These are phyloP conservation scores for Mrakia frigida DNA, from an alignment of 768 basidiomycete species.

Conservation along the genomic window DNA sequence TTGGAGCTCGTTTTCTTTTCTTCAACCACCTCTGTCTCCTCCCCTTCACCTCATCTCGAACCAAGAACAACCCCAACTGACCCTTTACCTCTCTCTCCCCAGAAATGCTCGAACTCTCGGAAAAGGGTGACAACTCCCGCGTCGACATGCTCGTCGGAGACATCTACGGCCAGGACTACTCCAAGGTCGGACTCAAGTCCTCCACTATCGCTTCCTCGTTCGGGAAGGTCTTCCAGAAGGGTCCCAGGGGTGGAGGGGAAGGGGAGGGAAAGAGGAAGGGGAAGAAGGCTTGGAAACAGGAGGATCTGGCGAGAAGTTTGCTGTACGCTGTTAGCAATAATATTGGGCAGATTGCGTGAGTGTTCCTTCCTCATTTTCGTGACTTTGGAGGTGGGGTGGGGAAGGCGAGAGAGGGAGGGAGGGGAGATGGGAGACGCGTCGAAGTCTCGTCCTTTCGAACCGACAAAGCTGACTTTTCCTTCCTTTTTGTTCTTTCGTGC, in stretches of 20 bases:
- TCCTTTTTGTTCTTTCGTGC: background rate
- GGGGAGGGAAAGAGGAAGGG: conserved; percentile 50
- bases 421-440: background rate
- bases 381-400: too few relatives aligned
- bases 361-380: conserved; percentile 37
- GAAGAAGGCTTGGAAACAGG: conserved; percentile 72
- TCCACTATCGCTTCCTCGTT: conserved; percentile 97
- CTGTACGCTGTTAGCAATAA: conserved; percentile 97
- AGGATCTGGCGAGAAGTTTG: conserved; percentile 91
- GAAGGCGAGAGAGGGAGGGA: background rate
- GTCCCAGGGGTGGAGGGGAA: conserved; percentile 33
- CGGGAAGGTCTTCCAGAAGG: conserved; percentile 94
- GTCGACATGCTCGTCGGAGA: conserved; percentile 99
- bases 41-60: background rate
- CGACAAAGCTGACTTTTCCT: background rate
- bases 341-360: conserved; percentile 99
- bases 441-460: background rate
- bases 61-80: too few relatives aligned
- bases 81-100: conserved; percentile 23
- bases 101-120: conserved; percentile 96
- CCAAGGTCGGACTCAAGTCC: conserved; percentile 89
- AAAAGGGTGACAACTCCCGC: conserved; percentile 82
- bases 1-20: too few relatives aligned
- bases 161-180: conserved; percentile 96
- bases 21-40: background rate